Percentiles rank a stretch among this genome's conserved stretches.
Conservation (phyloP, 2,329 filamentous ascomycete species). For the Sporothrix dimorphospora region DNA sequence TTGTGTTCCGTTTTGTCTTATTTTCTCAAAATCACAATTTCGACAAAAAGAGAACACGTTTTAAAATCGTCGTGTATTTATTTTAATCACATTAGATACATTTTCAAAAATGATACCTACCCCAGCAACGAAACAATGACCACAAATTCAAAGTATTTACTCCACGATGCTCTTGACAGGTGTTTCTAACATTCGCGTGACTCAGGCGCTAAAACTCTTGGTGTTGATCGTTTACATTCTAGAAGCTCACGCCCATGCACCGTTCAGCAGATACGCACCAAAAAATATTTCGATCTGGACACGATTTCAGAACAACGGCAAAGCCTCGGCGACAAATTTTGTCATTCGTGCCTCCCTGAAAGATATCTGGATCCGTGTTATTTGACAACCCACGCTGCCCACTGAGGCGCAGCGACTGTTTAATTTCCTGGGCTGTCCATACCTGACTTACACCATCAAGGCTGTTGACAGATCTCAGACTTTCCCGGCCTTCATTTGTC, state of each 20-base stretch:
- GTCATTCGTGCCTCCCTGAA: background rate
- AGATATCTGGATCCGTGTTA: background rate
- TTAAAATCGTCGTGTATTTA: no score
- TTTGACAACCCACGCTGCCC: background rate
- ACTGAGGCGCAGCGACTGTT: slow-evolving; percentile 2
- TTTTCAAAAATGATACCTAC: background rate
- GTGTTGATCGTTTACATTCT: background rate
- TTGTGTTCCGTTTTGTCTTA: no score
- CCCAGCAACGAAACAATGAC: background rate
- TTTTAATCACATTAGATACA: no score
- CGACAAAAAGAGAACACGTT: no score
- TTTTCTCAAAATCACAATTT: no score
- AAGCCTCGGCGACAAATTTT: background rate
- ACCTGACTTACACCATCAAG: background rate
- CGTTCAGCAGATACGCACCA: background rate
- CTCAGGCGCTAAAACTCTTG: background rate
- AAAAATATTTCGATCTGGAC: background rate
- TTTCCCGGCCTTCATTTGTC: background rate
- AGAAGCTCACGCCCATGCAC: background rate
- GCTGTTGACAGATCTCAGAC: background rate
- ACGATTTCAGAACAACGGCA: background rate
- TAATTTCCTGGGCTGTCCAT: background rate
- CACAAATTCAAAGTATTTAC: background rate
- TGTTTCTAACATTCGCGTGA: background rate
- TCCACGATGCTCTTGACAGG: background rate